Conservation (phyloP, 2,329 filamentous ascomycete species). For the Xylariaceae sp. region DNA sequence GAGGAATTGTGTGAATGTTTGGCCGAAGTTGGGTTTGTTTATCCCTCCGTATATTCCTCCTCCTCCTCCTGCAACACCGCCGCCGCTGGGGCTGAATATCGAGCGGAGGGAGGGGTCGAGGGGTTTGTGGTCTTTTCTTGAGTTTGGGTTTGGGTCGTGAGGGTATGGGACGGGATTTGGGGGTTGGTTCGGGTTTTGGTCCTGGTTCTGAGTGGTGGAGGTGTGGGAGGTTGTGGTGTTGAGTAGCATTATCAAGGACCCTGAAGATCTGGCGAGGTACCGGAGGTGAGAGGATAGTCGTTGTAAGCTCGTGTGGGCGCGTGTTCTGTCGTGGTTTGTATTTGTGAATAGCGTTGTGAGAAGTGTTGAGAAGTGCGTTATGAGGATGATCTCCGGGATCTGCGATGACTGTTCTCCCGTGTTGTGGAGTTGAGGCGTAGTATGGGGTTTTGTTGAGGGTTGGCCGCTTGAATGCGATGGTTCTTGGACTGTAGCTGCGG, state of each 20-base stretch:
- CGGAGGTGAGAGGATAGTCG: slow-evolving; percentile 48
- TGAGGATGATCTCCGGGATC: slow-evolving; percentile 47
- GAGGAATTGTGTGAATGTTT: slow-evolving; percentile 53
- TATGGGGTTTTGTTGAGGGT: too few relatives aligned
- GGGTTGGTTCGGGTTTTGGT: neutral
- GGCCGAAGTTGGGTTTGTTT: slow-evolving; percentile 52
- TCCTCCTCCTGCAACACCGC: too few relatives aligned
- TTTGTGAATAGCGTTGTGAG: slow-evolving; percentile 52
- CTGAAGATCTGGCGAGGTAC: slow-evolving; percentile 41
- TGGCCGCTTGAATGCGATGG: too few relatives aligned
- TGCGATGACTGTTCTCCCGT: neutral
- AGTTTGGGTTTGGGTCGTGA: neutral
- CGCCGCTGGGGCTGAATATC: slow-evolving; percentile 40
- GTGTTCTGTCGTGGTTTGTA: slow-evolving; percentile 42
- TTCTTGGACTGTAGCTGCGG: neutral
- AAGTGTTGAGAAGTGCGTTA: slow-evolving; percentile 54
- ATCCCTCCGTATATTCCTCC: slow-evolving; percentile 15
- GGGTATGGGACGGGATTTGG: too few relatives aligned
- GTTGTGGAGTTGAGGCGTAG: too few relatives aligned
- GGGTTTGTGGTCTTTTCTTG: slow-evolving; percentile 15
- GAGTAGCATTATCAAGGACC: slow-evolving; percentile 52
- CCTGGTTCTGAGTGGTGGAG: neutral
- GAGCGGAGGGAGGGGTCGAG: slow-evolving; percentile 49
- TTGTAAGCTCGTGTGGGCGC: slow-evolving; percentile 49
- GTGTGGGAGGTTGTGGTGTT: slow-evolving; percentile 44